Base-by-base conservation (phyloP, 2,329 filamentous ascomycete genomes). In the Diaporthe sp. region DNA sequence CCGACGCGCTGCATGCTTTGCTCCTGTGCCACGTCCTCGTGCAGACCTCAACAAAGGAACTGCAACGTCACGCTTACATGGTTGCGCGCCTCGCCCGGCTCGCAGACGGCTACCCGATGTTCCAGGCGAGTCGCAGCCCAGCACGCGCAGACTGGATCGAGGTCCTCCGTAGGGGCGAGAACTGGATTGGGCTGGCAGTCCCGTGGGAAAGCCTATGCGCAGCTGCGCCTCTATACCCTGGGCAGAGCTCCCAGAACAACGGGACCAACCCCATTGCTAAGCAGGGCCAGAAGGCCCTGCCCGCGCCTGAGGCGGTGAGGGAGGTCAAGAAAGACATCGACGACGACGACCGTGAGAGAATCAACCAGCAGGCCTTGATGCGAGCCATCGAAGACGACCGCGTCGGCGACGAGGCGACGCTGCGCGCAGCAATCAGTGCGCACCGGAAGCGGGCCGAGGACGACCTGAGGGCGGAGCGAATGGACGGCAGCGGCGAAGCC, bases 131-230 rank as follows among this genome's bases (percentile, higher is more conserved):
- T 34, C 88, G 93, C 68, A 93, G 91, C 4, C 92, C 94, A 1
- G 92, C 94, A 2, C 91, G 94, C 71, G 90, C 92, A 4, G 95
- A 97, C 83, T 97, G 94, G 94, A 91, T 93, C 65, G 94, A 96
- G 83, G 88, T 96, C 0, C 83, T 97, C 13, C 89, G 92, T 0
- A 89, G 91, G 42, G 88, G 90, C 0, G 88, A 91, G 47, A 94
- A 94, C 81, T 95, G 93, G 92, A 88, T 96, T 71, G 88, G 90
- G 9, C 87, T 97, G 12, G 82, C 84, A 2, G 84, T 88, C 4
- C 87, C 88, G 1, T 97, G 94, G 95, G 94, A 96, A 77, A 86
- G 85, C 2, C 88, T 97, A 7, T 96, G 94, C 80, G 85, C 88
- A 0, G 90, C 91, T 0, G 88, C 89, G 3, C 90, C 90, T 1